Percentiles rank a stretch among this genome's conserved stretches.
Conservation (phyloP, 2,329 filamentous ascomycete genomes). For the Leptographium procerum region DNA sequence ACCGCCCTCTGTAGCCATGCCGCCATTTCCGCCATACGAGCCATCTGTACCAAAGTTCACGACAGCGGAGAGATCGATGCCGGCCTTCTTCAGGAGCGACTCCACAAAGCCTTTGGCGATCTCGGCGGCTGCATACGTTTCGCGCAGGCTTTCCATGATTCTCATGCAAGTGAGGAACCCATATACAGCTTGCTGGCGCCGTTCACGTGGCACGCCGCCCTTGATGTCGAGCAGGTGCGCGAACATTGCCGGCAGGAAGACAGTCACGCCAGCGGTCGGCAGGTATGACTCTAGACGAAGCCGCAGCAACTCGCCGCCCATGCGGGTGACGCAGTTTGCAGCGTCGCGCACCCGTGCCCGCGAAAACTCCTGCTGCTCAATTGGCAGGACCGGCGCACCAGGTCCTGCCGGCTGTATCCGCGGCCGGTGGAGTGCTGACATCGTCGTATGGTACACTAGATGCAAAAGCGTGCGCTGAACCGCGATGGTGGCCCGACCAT, state of each 20-base stretch:
- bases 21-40: conserved; percentile 25
- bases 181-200: conserved; percentile 60
- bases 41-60: conserved; percentile 29
- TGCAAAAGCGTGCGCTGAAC: conserved; percentile 78
- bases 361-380: conserved; percentile 65
- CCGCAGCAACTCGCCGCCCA: conserved; percentile 65
- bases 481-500: conserved; percentile 47
- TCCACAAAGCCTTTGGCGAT: conserved; percentile 94
- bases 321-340: conserved; percentile 73
- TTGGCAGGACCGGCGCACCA: conserved; percentile 35
- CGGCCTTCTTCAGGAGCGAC: conserved; percentile 76
- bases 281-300: conserved; percentile 66
- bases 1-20: conserved; percentile 8
- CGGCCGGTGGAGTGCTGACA: conserved; percentile 82
- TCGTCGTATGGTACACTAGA: conserved; percentile 87
- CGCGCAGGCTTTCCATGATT: conserved; percentile 75
- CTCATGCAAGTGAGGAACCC: conserved; percentile 89
- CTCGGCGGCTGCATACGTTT: conserved; percentile 89
- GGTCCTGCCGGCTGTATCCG: conserved; percentile 74
- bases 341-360: conserved; percentile 73
- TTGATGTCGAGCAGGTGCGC: conserved; percentile 91
- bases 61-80: conserved; percentile 51
- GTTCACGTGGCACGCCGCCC: conserved; percentile 65
- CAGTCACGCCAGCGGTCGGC: conserved; percentile 82
- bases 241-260: conserved; percentile 84